Evolutionary conservation across 306 rosid genomes (phyloP), one percentile per base, ranked within the genome.

Genomic region (Erythrophleum fordii): DNA sequence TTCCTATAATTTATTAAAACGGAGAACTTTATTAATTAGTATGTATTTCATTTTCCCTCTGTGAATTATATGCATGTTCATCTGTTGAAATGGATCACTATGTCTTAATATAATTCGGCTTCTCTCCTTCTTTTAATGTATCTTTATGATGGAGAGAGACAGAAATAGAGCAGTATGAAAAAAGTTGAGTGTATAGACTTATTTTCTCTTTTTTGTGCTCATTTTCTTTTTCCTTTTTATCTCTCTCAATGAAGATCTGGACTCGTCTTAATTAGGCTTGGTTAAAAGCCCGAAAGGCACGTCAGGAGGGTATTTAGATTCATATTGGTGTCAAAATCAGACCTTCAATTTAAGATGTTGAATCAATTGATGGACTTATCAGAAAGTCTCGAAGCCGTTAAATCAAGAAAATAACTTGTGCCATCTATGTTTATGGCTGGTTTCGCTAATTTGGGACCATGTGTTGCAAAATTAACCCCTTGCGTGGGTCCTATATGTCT

Each of bases 381-480:
- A 58, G 16, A 75, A 53, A 82, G 60, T 77, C 75, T 62, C 0
- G 39, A 73, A 42, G 80, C 26, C 75, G 81, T 80, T 80, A 73
- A 82, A 72, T 65, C 71, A 64, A 66, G 37, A 31, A 7, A 66
- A 39, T 64, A 78, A 82, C 52, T 53, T 35, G 61, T 77, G 82
- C 44, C 39, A 39, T 64, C 75, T 71, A 59, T 68, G 80, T 71
- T 68, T 44, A 75, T 75, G 83, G 51, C 78, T 51, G 69, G 81
- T 76, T 72, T 51, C 70, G 78, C 90, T 65, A 69, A 78, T 73
- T 74, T 76, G 89, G 89, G 91, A 70, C 89, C 90, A 59, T 18
- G 18, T 82, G 86, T 62, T 83, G 74, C 88, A 78, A 59, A 78
- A 80, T 66, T 55, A 77, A 71, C 69, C 88, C 86, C 62, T 78